Conservation (phyloP, 2,329 filamentous ascomycete genomes). For the Phialophora tarda region DNA sequence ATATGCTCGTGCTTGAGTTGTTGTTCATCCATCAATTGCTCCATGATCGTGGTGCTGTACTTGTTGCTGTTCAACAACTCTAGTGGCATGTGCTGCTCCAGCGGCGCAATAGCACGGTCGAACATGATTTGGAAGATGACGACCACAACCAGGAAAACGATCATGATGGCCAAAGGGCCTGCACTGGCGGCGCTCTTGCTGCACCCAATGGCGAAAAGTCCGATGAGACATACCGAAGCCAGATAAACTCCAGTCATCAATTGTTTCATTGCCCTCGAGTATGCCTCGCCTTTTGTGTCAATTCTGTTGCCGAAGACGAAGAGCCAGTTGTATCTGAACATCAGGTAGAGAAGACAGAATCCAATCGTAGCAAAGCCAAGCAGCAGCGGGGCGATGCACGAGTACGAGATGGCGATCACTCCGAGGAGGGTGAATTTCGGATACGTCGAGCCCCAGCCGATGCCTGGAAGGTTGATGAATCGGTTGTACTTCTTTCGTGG, state of each 20-base stretch:
- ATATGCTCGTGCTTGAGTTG: conserved; percentile 29
- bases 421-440: conserved; percentile 85
- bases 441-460: conserved; percentile 83
- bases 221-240: conserved; percentile 80
- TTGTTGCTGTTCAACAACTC: conserved; percentile 52
- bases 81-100: conserved; percentile 72
- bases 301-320: conserved; percentile 81
- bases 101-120: conserved; percentile 51
- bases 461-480: conserved; percentile 74
- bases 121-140: conserved; percentile 71
- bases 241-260: conserved; percentile 84
- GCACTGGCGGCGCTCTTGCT: conserved; percentile 45
- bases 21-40: conserved; percentile 31
- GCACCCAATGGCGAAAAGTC: conserved; percentile 74
- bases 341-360: conserved; percentile 79
- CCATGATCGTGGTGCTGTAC: conserved; percentile 31
- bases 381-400: conserved; percentile 83
- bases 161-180: conserved; percentile 76
- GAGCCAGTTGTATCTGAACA: conserved; percentile 88
- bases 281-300: conserved; percentile 87
- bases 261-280: conserved; percentile 83
- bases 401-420: conserved; percentile 86
- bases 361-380: conserved; percentile 80
- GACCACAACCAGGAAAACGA: conserved; percentile 75
- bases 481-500: conserved; percentile 77